Evolutionary conservation across 2,329 filamentous ascomycete species (phyloP), one percentile per base, ranked within the genome.

Genomic region (Coniochaeta pulveracea): DNA sequence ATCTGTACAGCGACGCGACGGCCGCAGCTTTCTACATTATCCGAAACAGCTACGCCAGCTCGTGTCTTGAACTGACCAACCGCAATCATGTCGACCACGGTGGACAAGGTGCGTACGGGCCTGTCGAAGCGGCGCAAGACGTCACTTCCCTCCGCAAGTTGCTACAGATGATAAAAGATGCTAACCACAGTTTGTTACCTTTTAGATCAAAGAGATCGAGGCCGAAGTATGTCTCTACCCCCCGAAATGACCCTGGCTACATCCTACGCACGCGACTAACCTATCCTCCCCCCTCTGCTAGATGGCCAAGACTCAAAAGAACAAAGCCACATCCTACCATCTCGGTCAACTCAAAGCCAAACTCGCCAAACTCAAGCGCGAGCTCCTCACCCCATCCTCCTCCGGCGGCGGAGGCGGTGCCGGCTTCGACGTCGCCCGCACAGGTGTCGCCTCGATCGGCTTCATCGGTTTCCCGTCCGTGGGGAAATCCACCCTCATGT

Each of bases 391-490:
- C 26, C 91, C 91, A 6, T 68, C 71, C 14, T 70, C 76, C 25
- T 70, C 84, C 32, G 83, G 88, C 32, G 85, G 88, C 37, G 88
- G 89, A 36, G 88, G 83, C 37, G 85, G 83, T 55, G 66, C 81
- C 40, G 91, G 91, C 37, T 98, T 98, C 68, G 91, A 98, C 65
- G 91, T 98, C 43, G 91, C 91, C 40, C 80, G 91, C 58, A 98
- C 91, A 33, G 91, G 91, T 68, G 91, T 96, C 43, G 91, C 91
- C 44, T 93, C 85, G 67, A 78, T 98, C 50, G 89, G 89, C 26
- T 96, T 96, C 62, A 95, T 96, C 53, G 91, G 91, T 19, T 98
- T 98, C 52, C 91, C 91, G 2, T 98, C 91, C 1, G 91, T 98
- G 41, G 91, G 91, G 40, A 98, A 98, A 65, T 94, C 85, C 72